A percentile compares a stretch with the other conserved stretches of the same genome.
Conservation (phyloP, 2,329 filamentous ascomycete genomes). For the Exophiala mesophila region DNA sequence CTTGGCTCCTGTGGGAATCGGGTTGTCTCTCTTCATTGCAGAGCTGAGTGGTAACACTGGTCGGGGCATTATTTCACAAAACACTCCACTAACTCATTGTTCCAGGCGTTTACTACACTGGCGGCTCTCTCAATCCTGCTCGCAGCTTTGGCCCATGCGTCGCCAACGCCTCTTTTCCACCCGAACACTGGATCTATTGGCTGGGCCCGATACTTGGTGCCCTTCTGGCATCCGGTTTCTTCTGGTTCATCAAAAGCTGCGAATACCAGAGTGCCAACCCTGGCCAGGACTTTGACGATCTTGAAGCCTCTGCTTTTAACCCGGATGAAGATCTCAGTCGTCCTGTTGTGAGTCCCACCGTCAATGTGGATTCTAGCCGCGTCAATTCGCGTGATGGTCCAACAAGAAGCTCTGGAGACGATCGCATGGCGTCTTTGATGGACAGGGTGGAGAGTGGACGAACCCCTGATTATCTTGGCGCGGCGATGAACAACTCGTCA, state of each 20-base stretch:
- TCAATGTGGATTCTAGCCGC: conserved; percentile 13
- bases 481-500: background rate
- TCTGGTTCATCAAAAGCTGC: conserved; percentile 43
- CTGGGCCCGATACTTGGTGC: conserved; percentile 44
- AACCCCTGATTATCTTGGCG: background rate
- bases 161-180: conserved; percentile 40
- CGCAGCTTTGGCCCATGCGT: conserved; percentile 46
- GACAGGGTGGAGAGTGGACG: background rate
- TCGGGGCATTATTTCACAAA: conserved; percentile 5
- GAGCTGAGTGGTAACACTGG: conserved; percentile 43
- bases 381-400: conserved; percentile 7
- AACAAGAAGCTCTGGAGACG: conserved; percentile 14
- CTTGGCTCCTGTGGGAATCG: conserved; percentile 67
- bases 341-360: conserved; percentile 24
- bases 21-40: conserved; percentile 62
- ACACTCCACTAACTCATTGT: background rate
- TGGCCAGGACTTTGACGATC: conserved; percentile 48
- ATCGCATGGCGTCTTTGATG: background rate
- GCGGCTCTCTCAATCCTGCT: conserved; percentile 46
- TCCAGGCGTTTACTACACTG: conserved; percentile 45
- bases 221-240: conserved; percentile 47
- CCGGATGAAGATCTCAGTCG: conserved; percentile 23
- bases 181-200: conserved; percentile 47
- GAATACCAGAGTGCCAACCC: conserved; percentile 43
- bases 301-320: conserved; percentile 25